phyloP scores from a whole-genome alignment of 345 rosid genomes.

The Ceriops decandra region DNA sequence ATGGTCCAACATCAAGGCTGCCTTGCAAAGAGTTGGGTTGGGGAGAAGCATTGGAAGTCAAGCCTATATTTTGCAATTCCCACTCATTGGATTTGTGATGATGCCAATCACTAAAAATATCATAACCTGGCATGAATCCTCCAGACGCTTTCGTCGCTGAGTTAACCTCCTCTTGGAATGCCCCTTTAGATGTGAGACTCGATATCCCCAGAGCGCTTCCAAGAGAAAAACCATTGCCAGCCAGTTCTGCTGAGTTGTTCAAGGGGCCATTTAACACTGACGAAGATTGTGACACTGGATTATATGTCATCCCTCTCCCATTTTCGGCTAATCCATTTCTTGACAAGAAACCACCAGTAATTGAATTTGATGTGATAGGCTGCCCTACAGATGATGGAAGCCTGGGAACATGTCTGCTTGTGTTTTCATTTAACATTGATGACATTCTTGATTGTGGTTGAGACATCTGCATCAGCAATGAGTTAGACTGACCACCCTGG shows the following conservation, averaged over 20 bases:
- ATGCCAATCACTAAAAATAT: conserved; percentile 52
- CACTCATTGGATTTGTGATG: conserved; percentile 63
- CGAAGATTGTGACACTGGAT: conserved; percentile 44
- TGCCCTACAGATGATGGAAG: conserved; percentile 53
- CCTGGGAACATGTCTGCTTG: conserved; percentile 38
- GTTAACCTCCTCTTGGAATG: conserved; percentile 52
- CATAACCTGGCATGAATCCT: conserved; percentile 48
- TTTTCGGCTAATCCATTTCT: conserved; percentile 51
- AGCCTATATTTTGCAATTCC: conserved; percentile 63
- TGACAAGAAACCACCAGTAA: conserved; percentile 35
- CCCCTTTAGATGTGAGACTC: conserved; percentile 39
- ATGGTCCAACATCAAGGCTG: conserved; percentile 33
- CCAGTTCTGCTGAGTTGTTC: conserved; percentile 47
- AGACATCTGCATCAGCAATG: conserved; percentile 51
- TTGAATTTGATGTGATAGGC: conserved; percentile 46
- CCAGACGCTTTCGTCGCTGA: conserved; percentile 49
- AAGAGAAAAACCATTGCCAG: conserved; percentile 51
- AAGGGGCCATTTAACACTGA: conserved; percentile 42
- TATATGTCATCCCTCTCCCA: conserved; percentile 47
- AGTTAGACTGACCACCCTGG: conserved; percentile 32
- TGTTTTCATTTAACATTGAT: conserved; percentile 35
- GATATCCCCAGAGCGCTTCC: conserved; percentile 54
- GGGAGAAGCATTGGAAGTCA: conserved; percentile 48
- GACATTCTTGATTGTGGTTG: conserved; percentile 48
- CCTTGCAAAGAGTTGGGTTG: conserved; percentile 41